phyloP scores from a whole-genome alignment of 2,329 filamentous ascomycete species.

The Phialophora tarda region DNA sequence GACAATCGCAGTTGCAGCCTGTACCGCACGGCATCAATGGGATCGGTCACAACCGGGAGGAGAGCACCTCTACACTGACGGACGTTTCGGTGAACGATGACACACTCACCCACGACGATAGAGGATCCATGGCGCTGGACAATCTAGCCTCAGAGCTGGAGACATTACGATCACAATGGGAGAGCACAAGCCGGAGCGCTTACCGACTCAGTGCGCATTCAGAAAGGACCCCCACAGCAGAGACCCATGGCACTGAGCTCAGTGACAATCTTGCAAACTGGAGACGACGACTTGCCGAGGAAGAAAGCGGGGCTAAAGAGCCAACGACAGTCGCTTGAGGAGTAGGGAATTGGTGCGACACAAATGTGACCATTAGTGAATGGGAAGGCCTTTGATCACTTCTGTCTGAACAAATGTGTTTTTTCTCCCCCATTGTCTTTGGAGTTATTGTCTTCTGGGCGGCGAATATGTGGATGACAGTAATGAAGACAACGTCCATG shows the following conservation, averaged over 20 bases:
- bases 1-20: slow-evolving; percentile 63
- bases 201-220: slow-evolving; percentile 92
- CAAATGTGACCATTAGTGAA: slow-evolving; percentile 13
- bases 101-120: slow-evolving; percentile 55
- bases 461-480: slow-evolving; percentile 21
- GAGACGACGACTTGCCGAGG: slow-evolving; percentile 75
- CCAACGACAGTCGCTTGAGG: slow-evolving; percentile 24
- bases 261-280: slow-evolving; percentile 78
- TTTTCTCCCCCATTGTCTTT: slow-evolving; percentile 10
- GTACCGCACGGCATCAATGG: slow-evolving; percentile 34
- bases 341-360: not conserved
- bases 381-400: slow-evolving; percentile 3
- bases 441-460: slow-evolving; percentile 14
- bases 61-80: slow-evolving; percentile 49
- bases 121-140: slow-evolving; percentile 77
- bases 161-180: slow-evolving; percentile 87
- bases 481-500: slow-evolving; percentile 21
- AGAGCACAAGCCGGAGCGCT: slow-evolving; percentile 92
- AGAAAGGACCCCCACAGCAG: slow-evolving; percentile 63
- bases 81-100: slow-evolving; percentile 48
- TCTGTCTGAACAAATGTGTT: slow-evolving; percentile 20
- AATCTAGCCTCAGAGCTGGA: slow-evolving; percentile 92
- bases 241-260: slow-evolving; percentile 52
- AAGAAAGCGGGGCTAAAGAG: slow-evolving; percentile 46
- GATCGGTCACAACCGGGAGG: slow-evolving; percentile 30